Base-by-base conservation (phyloP, 2,329 filamentous ascomycete species). In the Shiraia sp. region DNA sequence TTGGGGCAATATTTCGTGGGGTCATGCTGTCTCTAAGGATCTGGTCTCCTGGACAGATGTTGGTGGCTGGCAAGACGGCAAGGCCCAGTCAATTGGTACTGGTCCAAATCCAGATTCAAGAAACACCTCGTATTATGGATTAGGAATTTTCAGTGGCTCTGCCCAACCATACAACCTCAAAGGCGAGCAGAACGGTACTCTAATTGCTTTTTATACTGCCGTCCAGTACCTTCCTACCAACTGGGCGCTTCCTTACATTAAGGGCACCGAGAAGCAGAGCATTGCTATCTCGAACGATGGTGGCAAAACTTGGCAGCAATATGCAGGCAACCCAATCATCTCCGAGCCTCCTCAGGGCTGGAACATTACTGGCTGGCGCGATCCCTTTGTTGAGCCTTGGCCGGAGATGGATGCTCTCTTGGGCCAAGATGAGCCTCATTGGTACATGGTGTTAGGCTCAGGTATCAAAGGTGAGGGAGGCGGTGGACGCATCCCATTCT, bases 71-170 rank as follows among this genome's bases (percentile, higher is more conserved):
- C 51, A 74, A 47, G 66, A 71, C 24, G 65, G 62, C 16, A 59
- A 72, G 25, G 55, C 75, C 42, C 32, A 71, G 48, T 51, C 66
- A 42, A 15, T 76, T 6, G 69, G 65, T 4, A 71, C 73, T 6
- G 66, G 66, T 10, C 72, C 71, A 40, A 32, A 51, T 3, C 51
- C 55, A 8, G 48, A 52, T 8, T 61, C 57, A 7, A 36, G 48
- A 14, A 63, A 67, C 40, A 66, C 66, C 28, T 61, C 65, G 6
- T 79, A 80, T 52, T 75, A 80, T 42, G 68, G 73, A 2, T 65
- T 79, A 10, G 77, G 78, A 1, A 74, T 79, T 23, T 80, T 80
- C 56, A 77, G 73, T 4, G 78, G 78, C 3, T 77, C 75, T 26
- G 69, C 71, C 3, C 71, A 75, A 46, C 73, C 78, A 1, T 73